A percentile compares a stretch with the other conserved stretches of the same genome.
Conservation (phyloP, 1,139 yeast species). For the Kurtzmaniella natalensis region DNA sequence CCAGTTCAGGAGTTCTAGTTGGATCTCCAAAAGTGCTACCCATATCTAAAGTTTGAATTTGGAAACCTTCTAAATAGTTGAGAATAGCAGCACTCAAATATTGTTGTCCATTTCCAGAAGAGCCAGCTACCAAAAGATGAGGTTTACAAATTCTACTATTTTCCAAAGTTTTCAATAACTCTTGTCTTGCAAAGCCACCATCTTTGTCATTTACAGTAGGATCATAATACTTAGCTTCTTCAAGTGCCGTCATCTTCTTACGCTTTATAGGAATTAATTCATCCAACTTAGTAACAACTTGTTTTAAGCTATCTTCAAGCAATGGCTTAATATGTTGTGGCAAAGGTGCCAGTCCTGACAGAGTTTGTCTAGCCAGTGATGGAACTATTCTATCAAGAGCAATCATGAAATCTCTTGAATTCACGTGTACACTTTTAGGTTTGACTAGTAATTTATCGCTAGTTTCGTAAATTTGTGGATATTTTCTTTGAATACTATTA, state of each 20-base stretch:
- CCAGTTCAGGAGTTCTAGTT: conserved; percentile 78
- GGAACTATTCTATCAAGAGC: conserved; percentile 89
- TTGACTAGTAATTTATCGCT: conserved; percentile 71
- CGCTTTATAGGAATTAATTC: conserved; percentile 54
- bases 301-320: conserved; percentile 44
- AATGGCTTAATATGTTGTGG: conserved; percentile 71
- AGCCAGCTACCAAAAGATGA: conserved; percentile 68
- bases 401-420: conserved; percentile 82
- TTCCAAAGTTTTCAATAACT: conserved; percentile 53
- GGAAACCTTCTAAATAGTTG: conserved; percentile 83
- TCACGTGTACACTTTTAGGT: conserved; percentile 66
- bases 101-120: conserved; percentile 83
- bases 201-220: conserved; percentile 53
- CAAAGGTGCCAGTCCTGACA: conserved; percentile 70
- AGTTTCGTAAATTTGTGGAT: conserved; percentile 87
- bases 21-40: conserved; percentile 78
- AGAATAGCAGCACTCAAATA: conserved; percentile 81
- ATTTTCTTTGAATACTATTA: conserved; percentile 83
- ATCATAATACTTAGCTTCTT: conserved; percentile 66
- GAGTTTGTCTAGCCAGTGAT: conserved; percentile 82
- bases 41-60: conserved; percentile 81
- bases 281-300: conserved; percentile 47
- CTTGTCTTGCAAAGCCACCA: conserved; percentile 69
- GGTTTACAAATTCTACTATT: conserved; percentile 78
- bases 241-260: conserved; percentile 55